Evolutionary conservation across 2,329 filamentous ascomycete genomes (phyloP), one percentile per base, ranked within the genome.

Genomic region (Lomentospora prolificans): DNA sequence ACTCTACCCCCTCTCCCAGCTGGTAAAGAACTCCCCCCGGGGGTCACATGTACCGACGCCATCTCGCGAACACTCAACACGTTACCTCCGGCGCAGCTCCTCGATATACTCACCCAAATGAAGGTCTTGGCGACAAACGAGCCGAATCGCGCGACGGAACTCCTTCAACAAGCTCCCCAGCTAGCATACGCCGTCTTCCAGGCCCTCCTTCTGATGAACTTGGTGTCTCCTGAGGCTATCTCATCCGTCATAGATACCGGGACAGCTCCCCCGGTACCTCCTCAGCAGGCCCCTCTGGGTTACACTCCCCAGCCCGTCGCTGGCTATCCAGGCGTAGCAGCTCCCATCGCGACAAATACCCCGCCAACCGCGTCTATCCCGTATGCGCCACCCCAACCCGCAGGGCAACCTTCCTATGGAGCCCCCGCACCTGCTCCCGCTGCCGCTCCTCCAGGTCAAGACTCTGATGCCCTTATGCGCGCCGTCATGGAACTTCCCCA

Each of bases 181-280:
- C 83, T 99, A 48, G 84, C 89, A 3, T 97, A 95, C 65, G 94
- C 94, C 57, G 87, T 97, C 61, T 97, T 97, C 73, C 92, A 97
- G 71, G 88, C 91, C 24, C 80, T 97, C 8, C 81, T 97, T 2
- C 82, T 96, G 36, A 94, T 97, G 82, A 90, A 90, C 50, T 83
- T 97, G 8, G 90, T 97, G 56, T 92, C 94, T 57, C 87, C 89
- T 12, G 85, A 85, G 63, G 85, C 90, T 3, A 84, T 97, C 55
- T 81, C 86, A 60, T 85, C 87, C 3, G 89, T 97, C 28, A 79
- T 96, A 55, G 88, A 95, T 65, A 72, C 75, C 3, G 66, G 70
- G 9, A 50, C 67, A 68, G 60, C 76, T 72, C 67, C 73, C 68
- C 60, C 72, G 67, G 7, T 72, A 74, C 58, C 70, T 72, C 65